Conservation (phyloP, 2,329 filamentous ascomycete species). For the Monosporascus sp. region DNA sequence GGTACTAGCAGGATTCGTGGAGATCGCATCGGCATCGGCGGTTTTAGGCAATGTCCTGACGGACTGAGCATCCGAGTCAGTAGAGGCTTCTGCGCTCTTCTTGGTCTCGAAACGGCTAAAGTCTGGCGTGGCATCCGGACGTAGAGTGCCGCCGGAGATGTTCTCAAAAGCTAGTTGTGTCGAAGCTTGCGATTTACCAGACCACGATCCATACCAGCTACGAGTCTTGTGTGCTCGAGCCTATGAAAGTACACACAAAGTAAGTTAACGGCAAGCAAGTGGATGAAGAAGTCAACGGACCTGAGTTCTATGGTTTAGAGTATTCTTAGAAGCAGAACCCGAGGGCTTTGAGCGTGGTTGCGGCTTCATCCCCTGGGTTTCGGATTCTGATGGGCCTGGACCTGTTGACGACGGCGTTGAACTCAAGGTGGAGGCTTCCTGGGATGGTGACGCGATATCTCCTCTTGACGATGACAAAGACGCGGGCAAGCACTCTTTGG, state of each 20-base stretch:
- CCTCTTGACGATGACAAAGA: conserved; percentile 11
- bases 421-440: background rate
- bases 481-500: conserved; percentile 16
- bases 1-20: conserved; percentile 23
- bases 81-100: conserved; percentile 27
- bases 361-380: conserved; percentile 13
- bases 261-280: background rate
- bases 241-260: conserved; percentile 24
- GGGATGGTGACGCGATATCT: conserved; percentile 19
- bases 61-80: conserved; percentile 26
- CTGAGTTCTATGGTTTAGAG: conserved; percentile 10
- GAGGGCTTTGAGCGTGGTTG: conserved; percentile 5
- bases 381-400: conserved; percentile 3
- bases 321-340: conserved; percentile 7
- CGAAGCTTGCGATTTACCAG: conserved; percentile 53
- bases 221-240: conserved; percentile 38
- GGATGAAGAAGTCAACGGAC: conserved; percentile 8
- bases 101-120: conserved; percentile 46
- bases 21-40: conserved; percentile 18
- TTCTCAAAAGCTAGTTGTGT: conserved; percentile 56
- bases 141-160: conserved; percentile 51
- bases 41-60: conserved; percentile 24
- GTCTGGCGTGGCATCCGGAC: conserved; percentile 40
- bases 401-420: background rate
- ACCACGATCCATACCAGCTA: conserved; percentile 62